Base-by-base conservation (phyloP, 2,329 filamentous ascomycete species). In the Botrytis tulipae region DNA sequence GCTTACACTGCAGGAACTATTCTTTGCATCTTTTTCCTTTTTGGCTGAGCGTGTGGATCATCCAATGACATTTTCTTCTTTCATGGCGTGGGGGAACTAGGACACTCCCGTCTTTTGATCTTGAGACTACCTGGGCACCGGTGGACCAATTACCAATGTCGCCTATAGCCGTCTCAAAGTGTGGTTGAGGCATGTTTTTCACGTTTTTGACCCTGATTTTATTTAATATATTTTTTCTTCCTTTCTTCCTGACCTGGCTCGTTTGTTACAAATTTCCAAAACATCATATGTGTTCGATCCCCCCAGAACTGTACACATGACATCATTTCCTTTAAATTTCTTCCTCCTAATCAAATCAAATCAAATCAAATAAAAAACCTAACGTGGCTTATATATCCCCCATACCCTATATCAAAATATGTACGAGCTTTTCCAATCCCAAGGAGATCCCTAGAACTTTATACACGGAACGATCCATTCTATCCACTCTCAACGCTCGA, bases 401-500 rank as follows among this genome's bases (percentile, higher is more conserved):
- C 61, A 63, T 63, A 29, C 61, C 60, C 37, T 63, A 63, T 44
- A 63, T 44, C 61, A 42, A 20, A 29, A 37, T 14, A 12, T 42
- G 25, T 42, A 7, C 37, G 16, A 62, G 60, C 60, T 42, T 42
- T 37, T 5, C 18, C 37, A 62, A 20, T 54, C n/a, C 60, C 60
- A 62, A 62, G 37, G 60, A 42, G 37, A 42, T 62, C 16, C 61
- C 61, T 62, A 44, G 61, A 42, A 62, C 8, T 40, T 60, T 1
- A 54, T 10, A 62, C 20, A 40, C 60, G 37, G 37, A 42, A 62
- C 37, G 25, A 51, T 51, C 48, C 48, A 51, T n/a, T 51, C 51
- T n/a, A 62, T 42, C 61, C 61, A 42, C 40, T 63, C 61, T 63
- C 59, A 37, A 61, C 59, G 59, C 40, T 61, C 61, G n/a, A 63